Percentiles rank a stretch among this genome's conserved stretches.
Evolutionary conservation across 176 grass and related monocot genomes (phyloP).

Genomic region (Ensete ventricosum): DNA sequence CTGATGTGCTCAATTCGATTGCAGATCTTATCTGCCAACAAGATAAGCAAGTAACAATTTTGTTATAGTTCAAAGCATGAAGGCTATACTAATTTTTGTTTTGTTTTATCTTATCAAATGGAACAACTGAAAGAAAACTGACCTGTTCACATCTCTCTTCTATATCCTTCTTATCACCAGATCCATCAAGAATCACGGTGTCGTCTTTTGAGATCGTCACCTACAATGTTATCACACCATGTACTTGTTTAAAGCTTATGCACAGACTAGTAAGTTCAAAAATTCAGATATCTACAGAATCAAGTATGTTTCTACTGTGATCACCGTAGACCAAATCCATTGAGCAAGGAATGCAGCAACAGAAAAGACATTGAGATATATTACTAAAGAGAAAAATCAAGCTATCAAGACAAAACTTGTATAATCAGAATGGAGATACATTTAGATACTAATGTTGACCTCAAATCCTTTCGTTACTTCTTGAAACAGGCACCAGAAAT

Average conservation of each 20-base stretch:
- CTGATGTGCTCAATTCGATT: conserved; percentile 84
- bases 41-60: neutral
- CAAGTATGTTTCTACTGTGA: neutral
- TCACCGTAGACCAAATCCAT: no score
- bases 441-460: neutral
- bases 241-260: neutral
- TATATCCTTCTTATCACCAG: conserved; percentile 78
- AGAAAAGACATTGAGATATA: no score
- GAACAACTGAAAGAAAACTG: neutral
- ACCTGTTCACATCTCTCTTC: conserved; percentile 89
- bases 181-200: conserved; percentile 93
- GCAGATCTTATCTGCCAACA: conserved; percentile 55
- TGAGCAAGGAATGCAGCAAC: no score
- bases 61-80: neutral
- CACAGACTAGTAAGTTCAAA: neutral
- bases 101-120: no score
- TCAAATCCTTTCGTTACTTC: neutral
- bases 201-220: conserved; percentile 95
- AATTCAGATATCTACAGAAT: neutral
- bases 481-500: neutral
- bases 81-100: no score
- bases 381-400: no score
- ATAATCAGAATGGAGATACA: no score
- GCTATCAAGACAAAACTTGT: no score
- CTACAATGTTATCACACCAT: conserved; percentile 22